Percentiles rank a stretch among this genome's conserved stretches.
Evolutionary conservation across 805 yeast species (phyloP).

Genomic region (Suhomyces sp.): DNA sequence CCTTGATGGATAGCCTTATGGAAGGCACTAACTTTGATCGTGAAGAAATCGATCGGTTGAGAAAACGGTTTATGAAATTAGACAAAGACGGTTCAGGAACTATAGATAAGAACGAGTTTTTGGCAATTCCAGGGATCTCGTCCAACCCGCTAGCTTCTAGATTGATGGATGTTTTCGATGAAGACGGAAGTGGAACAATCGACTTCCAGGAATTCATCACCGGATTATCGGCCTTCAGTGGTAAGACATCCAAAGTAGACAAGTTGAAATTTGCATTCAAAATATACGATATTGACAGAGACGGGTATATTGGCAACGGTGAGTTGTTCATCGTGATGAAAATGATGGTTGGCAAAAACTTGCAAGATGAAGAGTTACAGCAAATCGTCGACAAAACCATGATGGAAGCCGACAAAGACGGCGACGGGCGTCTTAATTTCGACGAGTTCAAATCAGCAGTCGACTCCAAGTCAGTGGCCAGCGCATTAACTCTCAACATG

Average conservation of each 20-base stretch:
- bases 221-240: conserved; percentile 83
- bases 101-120: conserved; percentile 84
- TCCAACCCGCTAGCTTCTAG: conserved; percentile 87
- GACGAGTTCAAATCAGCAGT: conserved; percentile 79
- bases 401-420: conserved; percentile 85
- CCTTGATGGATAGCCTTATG: conserved; percentile 61
- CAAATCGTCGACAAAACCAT: conserved; percentile 97
- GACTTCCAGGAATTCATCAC: conserved; percentile 94
- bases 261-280: conserved; percentile 86
- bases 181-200: conserved; percentile 87
- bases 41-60: conserved; percentile 87
- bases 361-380: conserved; percentile 84
- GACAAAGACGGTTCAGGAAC: conserved; percentile 93
- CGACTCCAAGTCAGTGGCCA: conserved; percentile 57
- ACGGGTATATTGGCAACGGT: conserved; percentile 93
- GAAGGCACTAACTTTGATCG: conserved; percentile 84
- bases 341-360: conserved; percentile 94
- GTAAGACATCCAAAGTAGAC: conserved; percentile 75
- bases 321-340: conserved; percentile 88
- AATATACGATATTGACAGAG: conserved; percentile 93
- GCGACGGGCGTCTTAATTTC: conserved; percentile 81
- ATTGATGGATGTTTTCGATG: conserved; percentile 91
- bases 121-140: conserved; percentile 89
- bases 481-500: conserved; percentile 52
- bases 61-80: conserved; percentile 90